Conservation (phyloP, 2,329 filamentous ascomycete species). For the Fusarium irregulare region DNA sequence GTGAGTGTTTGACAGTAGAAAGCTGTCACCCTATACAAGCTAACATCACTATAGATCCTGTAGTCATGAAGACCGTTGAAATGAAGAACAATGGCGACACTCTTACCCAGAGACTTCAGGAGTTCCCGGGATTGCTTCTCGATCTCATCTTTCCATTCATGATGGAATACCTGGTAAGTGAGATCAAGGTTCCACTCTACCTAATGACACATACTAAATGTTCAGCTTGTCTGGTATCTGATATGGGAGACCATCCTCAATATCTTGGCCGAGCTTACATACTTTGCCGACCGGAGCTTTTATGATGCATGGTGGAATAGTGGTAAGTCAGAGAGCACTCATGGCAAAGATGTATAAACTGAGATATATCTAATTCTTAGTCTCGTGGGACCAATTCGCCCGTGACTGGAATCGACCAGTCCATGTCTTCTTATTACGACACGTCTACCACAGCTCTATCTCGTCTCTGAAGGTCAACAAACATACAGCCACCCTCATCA, state of each 20-base stretch:
- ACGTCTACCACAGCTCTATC: slow-evolving; percentile 84
- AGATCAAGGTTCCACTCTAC: neutral
- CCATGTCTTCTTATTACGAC: slow-evolving; percentile 79
- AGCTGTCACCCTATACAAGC: neutral
- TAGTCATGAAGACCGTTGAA: slow-evolving; percentile 72
- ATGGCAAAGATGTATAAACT: neutral
- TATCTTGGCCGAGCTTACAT: slow-evolving; percentile 79
- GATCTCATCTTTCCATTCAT: slow-evolving; percentile 83
- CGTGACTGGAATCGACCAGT: slow-evolving; percentile 83
- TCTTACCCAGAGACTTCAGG: slow-evolving; percentile 68
- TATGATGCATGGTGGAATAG: slow-evolving; percentile 74
- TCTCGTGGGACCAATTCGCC: slow-evolving; percentile 80
- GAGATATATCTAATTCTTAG: slow-evolving; percentile 42
- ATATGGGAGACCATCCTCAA: slow-evolving; percentile 84
- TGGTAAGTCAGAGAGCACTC: slow-evolving; percentile 48
- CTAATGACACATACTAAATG: slow-evolving; percentile 7
- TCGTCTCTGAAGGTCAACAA: slow-evolving; percentile 77
- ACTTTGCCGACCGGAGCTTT: slow-evolving; percentile 82
- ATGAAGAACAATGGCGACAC: slow-evolving; percentile 76
- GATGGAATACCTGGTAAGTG: slow-evolving; percentile 74
- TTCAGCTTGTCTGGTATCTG: slow-evolving; percentile 77
- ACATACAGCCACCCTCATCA: slow-evolving; percentile 78
- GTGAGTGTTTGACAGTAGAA: slow-evolving; percentile 39
- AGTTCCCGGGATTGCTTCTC: slow-evolving; percentile 79
- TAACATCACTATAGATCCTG: slow-evolving; percentile 62